Percentiles rank a stretch among this genome's conserved stretches.
Evolutionary conservation across 441 rosid genomes (phyloP).

Genomic region (Oxalis stricta): DNA sequence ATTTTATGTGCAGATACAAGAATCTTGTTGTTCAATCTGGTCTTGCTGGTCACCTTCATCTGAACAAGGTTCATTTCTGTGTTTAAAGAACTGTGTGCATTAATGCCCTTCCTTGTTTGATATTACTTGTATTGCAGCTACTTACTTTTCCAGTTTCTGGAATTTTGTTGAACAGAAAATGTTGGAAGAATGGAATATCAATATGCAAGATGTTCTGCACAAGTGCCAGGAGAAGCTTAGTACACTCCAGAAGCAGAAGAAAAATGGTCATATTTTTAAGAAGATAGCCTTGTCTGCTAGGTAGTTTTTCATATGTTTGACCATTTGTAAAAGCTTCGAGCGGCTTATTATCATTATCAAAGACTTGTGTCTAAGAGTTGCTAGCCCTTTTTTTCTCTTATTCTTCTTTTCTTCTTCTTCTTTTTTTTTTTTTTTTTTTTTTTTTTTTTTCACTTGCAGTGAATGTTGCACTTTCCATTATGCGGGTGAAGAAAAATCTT

Average conservation of each 20-base stretch:
- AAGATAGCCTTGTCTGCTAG: constrained; percentile 38
- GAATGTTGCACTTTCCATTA: constrained; percentile 54
- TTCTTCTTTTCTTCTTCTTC: constrained; percentile 13
- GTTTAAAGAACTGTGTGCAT: background rate
- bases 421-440: constrained; percentile 8
- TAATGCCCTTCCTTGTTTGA: constrained; percentile 4
- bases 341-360: background rate
- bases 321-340: background rate
- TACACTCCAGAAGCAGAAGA: constrained; percentile 55
- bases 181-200: constrained; percentile 41
- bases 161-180: constrained; percentile 34
- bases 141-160: constrained; percentile 14
- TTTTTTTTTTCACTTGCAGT: constrained; percentile 31
- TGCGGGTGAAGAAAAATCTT: constrained; percentile 21
- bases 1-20: constrained; percentile 39
- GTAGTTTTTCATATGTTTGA: constrained; percentile 32
- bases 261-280: constrained; percentile 31
- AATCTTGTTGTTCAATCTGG: constrained; percentile 36
- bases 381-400: background rate
- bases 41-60: constrained; percentile 75
- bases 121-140: constrained; percentile 8
- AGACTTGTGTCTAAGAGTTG: background rate
- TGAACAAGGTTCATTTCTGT: constrained; percentile 43
- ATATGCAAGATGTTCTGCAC: constrained; percentile 41
- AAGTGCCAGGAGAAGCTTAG: constrained; percentile 55